A percentile compares a stretch with the other conserved stretches of the same genome.
Conservation (phyloP, 495 filamentous ascomycete genomes). For the Niebla homalea region DNA sequence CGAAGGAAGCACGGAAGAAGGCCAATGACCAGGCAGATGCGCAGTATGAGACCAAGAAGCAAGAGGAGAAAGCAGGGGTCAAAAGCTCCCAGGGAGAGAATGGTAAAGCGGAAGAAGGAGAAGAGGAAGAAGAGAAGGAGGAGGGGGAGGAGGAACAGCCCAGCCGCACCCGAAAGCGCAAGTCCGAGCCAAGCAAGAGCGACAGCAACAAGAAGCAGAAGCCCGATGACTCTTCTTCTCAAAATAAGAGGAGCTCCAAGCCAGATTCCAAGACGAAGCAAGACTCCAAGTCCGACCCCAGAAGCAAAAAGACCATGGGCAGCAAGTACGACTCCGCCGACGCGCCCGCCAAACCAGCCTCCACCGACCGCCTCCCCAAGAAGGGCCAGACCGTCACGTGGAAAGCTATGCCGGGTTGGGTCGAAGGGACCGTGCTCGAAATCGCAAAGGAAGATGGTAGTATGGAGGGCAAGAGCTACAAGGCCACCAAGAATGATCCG, state of each 20-base stretch:
- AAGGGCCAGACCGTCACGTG: conserved; percentile 21
- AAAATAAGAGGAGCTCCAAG: too few species aligned
- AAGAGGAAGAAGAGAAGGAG: conserved; percentile 13
- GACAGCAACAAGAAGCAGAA: conserved; percentile 22
- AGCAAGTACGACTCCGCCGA: conserved; percentile 15
- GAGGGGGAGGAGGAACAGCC: conserved; percentile 16
- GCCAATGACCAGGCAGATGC: conserved; percentile 6
- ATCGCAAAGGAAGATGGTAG: conserved; percentile 20
- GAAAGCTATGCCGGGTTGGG: conserved; percentile 21
- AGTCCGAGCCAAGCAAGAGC: not conserved
- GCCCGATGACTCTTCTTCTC: conserved; percentile 10
- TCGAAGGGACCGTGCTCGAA: conserved; percentile 22
- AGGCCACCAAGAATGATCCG: conserved; percentile 22
- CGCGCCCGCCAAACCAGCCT: conserved; percentile 17
- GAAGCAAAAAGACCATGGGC: conserved; percentile 13
- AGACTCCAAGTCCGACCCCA: conserved; percentile 6
- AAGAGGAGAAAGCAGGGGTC: conserved; percentile 15
- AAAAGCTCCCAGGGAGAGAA: too few species aligned
- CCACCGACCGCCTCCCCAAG: conserved; percentile 21
- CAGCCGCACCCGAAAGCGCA: conserved; percentile 20
- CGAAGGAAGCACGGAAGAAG: conserved; percentile 25
- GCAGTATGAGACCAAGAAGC: conserved; percentile 12
- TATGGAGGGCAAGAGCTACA: conserved; percentile 21
- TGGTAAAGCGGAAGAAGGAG: conserved; percentile 9
- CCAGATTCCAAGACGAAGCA: too few species aligned